Percentiles rank a stretch among this genome's conserved stretches.
Conservation (phyloP, 306 rosid genomes). For the Lagenaria siceraria region DNA sequence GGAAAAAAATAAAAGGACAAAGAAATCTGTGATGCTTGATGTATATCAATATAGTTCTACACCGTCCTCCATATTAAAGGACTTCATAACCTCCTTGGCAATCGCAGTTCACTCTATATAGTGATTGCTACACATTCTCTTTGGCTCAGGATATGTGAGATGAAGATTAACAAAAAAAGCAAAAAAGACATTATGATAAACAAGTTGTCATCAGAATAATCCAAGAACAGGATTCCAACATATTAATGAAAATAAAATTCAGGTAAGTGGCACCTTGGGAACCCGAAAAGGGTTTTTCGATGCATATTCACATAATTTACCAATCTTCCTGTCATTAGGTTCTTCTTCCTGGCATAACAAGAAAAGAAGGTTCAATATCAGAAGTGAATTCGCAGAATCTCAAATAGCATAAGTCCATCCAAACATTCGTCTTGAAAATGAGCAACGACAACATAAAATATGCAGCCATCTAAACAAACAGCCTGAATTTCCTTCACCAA, state of each 20-base stretch:
- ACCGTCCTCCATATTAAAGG: neutral
- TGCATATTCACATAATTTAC: slow-evolving; percentile 77
- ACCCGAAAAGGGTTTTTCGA: slow-evolving; percentile 77
- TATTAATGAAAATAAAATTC: neutral
- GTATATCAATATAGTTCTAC: neutral
- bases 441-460: too few relatives aligned
- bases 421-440: too few relatives aligned
- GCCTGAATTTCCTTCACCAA: neutral
- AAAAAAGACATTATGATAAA: neutral
- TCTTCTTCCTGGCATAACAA: slow-evolving; percentile 48
- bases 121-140: neutral
- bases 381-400: neutral
- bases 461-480: too few relatives aligned
- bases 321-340: slow-evolving; percentile 70
- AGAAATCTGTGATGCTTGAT: neutral
- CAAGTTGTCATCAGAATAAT: neutral
- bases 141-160: neutral
- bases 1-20: neutral
- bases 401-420: too few relatives aligned
- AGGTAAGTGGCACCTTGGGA: slow-evolving; percentile 41
- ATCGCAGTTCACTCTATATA: neutral
- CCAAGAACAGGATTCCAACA: neutral
- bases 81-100: neutral
- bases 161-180: neutral
- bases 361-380: neutral